Evolutionary conservation across 768 basidiomycete species (phyloP).

Genomic region (Harrya chromipes): DNA sequence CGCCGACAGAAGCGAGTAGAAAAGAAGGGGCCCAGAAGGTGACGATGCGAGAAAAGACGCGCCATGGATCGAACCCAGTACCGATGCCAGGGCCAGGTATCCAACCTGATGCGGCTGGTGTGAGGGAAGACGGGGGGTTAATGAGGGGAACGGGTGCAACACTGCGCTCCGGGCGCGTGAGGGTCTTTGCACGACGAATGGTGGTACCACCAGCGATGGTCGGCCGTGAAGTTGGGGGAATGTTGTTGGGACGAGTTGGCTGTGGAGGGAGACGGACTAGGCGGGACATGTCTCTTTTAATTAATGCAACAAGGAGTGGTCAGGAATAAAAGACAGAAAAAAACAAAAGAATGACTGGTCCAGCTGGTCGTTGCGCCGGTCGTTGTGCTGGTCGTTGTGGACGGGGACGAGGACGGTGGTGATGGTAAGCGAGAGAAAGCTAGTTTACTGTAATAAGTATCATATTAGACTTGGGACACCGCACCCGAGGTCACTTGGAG

Average conservation of each 20-base stretch:
- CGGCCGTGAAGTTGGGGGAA: conserved; percentile 50
- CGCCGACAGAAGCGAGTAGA: conserved; percentile 68
- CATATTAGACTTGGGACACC: too few relatives aligned
- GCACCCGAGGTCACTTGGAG: too few relatives aligned
- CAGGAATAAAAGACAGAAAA: too few relatives aligned
- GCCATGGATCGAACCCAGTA: conserved; percentile 62
- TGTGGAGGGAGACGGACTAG: conserved; percentile 19
- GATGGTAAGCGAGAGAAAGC: too few relatives aligned
- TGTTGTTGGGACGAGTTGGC: conserved; percentile 38
- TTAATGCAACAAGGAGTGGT: too few relatives aligned
- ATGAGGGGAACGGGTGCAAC: conserved; percentile 95
- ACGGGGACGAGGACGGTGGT: too few relatives aligned
- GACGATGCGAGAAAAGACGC: conserved; percentile 69
- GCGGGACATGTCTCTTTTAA: conserved; percentile 21
- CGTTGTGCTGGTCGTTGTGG: not conserved
- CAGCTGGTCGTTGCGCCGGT: not conserved
- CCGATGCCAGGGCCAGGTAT: conserved; percentile 31
- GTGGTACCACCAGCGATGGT: conserved; percentile 52
- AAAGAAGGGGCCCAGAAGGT: conserved; percentile 92
- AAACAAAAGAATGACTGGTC: too few relatives aligned
- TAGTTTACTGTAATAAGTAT: too few relatives aligned
- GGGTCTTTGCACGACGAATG: conserved; percentile 88
- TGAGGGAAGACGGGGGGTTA: conserved; percentile 61
- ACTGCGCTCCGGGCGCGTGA: conserved; percentile 92
- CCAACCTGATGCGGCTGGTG: conserved; percentile 37